Percentiles rank a stretch among this genome's conserved stretches.
These are phyloP conservation scores for Suillus tomentosus DNA, from an alignment of 768 basidiomycete species.

Conservation along the genomic window DNA sequence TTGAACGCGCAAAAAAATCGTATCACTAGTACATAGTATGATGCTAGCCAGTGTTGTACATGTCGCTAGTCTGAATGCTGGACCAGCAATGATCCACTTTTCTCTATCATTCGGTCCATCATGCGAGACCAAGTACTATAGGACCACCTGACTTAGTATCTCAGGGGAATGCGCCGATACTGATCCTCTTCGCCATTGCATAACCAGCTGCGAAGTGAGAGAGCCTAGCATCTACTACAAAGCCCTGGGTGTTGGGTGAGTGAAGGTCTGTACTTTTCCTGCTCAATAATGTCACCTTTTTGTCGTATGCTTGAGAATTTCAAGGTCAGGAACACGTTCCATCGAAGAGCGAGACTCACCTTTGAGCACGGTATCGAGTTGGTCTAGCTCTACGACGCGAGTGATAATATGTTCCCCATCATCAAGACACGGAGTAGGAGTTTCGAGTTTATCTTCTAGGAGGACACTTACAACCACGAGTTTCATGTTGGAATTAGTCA, in stretches of 20 bases:
- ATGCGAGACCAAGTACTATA: background rate
- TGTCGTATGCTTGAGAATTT: conserved; percentile 51
- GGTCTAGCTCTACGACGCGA: conserved; percentile 66
- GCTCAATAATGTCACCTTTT: conserved; percentile 44
- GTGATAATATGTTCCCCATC: conserved; percentile 84
- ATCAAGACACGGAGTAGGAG: conserved; percentile 76
- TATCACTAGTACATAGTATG: conserved; percentile 21
- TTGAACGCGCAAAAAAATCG: conserved; percentile 65
- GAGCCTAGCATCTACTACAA: conserved; percentile 74
- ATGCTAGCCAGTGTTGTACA: background rate
- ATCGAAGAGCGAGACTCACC: conserved; percentile 45
- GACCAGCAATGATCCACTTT: background rate
- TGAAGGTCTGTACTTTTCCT: background rate
- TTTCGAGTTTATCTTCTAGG: conserved; percentile 65
- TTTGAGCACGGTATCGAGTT: conserved; percentile 63
- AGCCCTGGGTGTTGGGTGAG: conserved; percentile 42
- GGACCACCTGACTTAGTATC: background rate
- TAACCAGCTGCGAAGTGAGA: conserved; percentile 77
- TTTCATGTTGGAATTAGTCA: conserved; percentile 94
- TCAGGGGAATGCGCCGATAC: conserved; percentile 28
- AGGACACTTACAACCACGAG: conserved; percentile 72
- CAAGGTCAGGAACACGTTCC: background rate
- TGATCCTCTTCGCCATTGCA: conserved; percentile 50
- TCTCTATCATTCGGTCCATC: background rate
- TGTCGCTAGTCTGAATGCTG: background rate